Evolutionary conservation across 176 grass and related monocot genomes (phyloP), one percentile per base, ranked within the genome.

Genomic region (bread wheat (Triticum aestivum)): DNA sequence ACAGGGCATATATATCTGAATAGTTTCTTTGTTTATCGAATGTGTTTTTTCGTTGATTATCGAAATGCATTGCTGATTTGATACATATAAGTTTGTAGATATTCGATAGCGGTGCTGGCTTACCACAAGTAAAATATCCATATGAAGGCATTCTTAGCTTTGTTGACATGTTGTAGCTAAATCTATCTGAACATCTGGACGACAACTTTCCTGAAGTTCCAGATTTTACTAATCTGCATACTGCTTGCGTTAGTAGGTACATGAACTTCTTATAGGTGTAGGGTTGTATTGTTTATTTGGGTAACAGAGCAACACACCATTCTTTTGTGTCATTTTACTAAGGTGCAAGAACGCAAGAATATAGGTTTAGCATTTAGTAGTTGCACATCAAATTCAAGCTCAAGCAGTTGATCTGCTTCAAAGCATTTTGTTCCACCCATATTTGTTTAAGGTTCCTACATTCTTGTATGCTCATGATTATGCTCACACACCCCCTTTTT

Each of bases 191-290:
- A 11, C 38, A 20, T 65, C 9, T 33, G 24, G 37, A 42, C 0
- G 2, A 1, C 3, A 63, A 27, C 61, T 44, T 65, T 44, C 69
- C 34, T 83, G 9, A 84, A 83, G 70, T 33, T 74, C 37, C 32
- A 84, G 39, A 74, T 18, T 83, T 83, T 29, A 39, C 34, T 42
- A 42, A 32, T 83, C 82, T 74, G 58, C 35, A 41, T 73, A 24
- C 68, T 83, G 51, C 38, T 13, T 18, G 49, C 33, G 9, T 11
- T 12, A 45, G 12, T 41, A 41, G 51, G 38, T 63, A 21, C 34
- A 61, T 83, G 3, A 27, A 72, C 47, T 59, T 83, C 47, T 14
- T 71, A 41, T n/a, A 39, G 49, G 5, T 37, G 3, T 39, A 56
- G 49, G 65, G 24, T 54, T 4, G 11, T 58, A 7, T 14, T 56